Conservation (phyloP, 306 rosid genomes). For the Arachis stenosperma region DNA sequence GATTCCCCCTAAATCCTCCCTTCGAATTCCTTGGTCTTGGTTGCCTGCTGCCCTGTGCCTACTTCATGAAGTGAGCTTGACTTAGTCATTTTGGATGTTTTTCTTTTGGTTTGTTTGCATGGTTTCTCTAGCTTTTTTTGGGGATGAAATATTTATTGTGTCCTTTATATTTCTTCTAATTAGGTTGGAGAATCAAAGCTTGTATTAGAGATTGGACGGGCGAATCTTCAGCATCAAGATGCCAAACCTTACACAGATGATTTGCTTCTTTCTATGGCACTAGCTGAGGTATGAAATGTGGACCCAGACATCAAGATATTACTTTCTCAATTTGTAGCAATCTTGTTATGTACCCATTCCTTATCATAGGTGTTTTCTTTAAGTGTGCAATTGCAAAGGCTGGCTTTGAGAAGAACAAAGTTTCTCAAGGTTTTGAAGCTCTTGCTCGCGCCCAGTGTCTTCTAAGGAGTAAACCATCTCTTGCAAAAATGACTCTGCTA, state of each 20-base stretch:
- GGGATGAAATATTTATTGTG: constrained; percentile 12
- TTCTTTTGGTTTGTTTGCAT: neutral
- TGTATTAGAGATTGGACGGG: constrained; percentile 73
- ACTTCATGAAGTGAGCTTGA: constrained; percentile 85
- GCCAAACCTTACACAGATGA: constrained; percentile 82
- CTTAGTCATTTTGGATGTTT: constrained; percentile 18
- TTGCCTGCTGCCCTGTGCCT: constrained; percentile 92
- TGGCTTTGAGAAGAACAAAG: constrained; percentile 87
- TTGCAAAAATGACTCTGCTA: constrained; percentile 74
- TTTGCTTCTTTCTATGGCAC: constrained; percentile 87
- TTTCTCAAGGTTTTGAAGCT: constrained; percentile 97
- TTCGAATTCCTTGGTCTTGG: constrained; percentile 89
- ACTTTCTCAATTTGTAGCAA: constrained; percentile 43
- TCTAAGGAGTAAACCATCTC: constrained; percentile 79
- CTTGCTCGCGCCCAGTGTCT: constrained; percentile 96
- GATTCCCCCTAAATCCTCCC: constrained; percentile 80
- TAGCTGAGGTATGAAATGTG: constrained; percentile 85
- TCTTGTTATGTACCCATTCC: constrained; percentile 61
- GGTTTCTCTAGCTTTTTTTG: neutral
- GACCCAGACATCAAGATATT: constrained; percentile 48
- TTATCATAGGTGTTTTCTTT: constrained; percentile 80
- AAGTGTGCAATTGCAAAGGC: constrained; percentile 97
- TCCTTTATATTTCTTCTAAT: constrained; percentile 36
- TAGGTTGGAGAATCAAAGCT: constrained; percentile 92
- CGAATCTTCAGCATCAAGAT: constrained; percentile 73